Base-by-base conservation (phyloP, 306 rosid genomes). In the Trichosanthes truncata region DNA sequence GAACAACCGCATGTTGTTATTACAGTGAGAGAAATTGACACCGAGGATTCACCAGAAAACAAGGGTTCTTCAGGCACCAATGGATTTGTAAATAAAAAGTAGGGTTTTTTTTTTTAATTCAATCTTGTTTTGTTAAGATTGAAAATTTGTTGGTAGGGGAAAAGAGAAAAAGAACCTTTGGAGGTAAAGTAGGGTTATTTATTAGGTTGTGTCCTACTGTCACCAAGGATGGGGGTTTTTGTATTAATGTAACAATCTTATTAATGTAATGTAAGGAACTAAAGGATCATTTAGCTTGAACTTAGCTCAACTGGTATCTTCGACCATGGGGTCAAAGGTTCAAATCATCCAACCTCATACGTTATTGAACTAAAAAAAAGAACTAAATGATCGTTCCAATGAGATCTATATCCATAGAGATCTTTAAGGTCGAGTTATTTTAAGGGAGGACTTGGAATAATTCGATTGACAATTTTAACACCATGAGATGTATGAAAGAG, bases 1-100 rank as follows among this genome's bases (percentile, higher is more conserved):
- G 61, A 29, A 72, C 1, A 2, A 63, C 0, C 77, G 29, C 93
- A 87, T 60, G 87, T 89, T 77, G 82, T 74, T 81, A 89, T 92
- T 52, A 87, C 59, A 12, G 81, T 92, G 38, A 79, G 36, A n/a
- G 93, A 77, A 29, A 78, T 25, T 0, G 52, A 29, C 21, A 46
- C 61, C 20, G 53, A 38, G 29, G 80, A 81, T 15, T 83, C 88
- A 0, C 74, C 76, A 1, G 87, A 82, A n/a, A 82, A 80, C 10
- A 26, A 71, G 65, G 41, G 14, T 21, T 9, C 14, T 71, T 43
- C 76, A 18, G 43, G 8, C 14, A 66, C 48, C 2, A 33, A n/a
- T 41, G 36, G 29, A n/a, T 21, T 49, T 55, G 79, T 56, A 53
- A 74, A 74, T 74, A 74, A 74, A 6, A 45, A 51, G 12, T 36